Evolutionary conservation across 2,329 filamentous ascomycete genomes (phyloP).

Genomic region (Verticillium isaacii): DNA sequence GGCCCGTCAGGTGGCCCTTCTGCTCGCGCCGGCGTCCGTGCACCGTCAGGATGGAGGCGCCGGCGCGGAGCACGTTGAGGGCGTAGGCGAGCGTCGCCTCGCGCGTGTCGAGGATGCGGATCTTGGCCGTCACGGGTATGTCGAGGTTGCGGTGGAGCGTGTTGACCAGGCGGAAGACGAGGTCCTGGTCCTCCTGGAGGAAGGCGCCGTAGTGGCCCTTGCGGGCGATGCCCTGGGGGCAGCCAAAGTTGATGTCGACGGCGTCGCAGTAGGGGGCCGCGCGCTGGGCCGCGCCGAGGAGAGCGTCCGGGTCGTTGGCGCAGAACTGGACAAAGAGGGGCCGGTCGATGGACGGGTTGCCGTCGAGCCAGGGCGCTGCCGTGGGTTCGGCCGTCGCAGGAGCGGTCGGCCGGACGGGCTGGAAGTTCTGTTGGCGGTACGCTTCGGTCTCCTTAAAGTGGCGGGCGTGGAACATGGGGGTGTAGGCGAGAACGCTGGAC

Average conservation of each 20-base stretch:
- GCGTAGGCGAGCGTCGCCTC: conserved; percentile 89
- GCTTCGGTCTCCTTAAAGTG: conserved; percentile 73
- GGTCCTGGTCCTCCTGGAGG: conserved; percentile 83
- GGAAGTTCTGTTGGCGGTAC: conserved; percentile 78
- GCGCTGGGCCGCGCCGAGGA: conserved; percentile 72
- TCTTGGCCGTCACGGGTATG: conserved; percentile 91
- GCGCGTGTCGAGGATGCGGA: conserved; percentile 79
- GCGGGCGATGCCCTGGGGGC: conserved; percentile 90
- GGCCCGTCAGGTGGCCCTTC: conserved; percentile 89
- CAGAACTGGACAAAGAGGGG: conserved; percentile 97
- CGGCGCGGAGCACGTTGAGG: conserved; percentile 77
- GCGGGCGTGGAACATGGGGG: conserved; percentile 93
- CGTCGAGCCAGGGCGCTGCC: conserved; percentile 65
- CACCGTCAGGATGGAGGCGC: conserved; percentile 88
- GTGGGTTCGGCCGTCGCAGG: conserved; percentile 12
- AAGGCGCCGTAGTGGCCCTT: conserved; percentile 92
- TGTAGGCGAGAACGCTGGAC: conserved; percentile 74
- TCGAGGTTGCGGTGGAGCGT: conserved; percentile 73
- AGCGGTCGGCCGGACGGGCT: conserved; percentile 46
- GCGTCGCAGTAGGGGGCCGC: conserved; percentile 90
- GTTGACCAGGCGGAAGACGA: conserved; percentile 79
- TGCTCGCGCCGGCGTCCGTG: conserved; percentile 87
- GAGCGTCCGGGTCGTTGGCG: conserved; percentile 76
- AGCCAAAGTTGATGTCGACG: conserved; percentile 91
- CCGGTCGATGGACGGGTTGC: conserved; percentile 77